Evolutionary conservation across 2,329 filamentous ascomycete species (phyloP).

Genomic region (Calonectria hongkongensis): DNA sequence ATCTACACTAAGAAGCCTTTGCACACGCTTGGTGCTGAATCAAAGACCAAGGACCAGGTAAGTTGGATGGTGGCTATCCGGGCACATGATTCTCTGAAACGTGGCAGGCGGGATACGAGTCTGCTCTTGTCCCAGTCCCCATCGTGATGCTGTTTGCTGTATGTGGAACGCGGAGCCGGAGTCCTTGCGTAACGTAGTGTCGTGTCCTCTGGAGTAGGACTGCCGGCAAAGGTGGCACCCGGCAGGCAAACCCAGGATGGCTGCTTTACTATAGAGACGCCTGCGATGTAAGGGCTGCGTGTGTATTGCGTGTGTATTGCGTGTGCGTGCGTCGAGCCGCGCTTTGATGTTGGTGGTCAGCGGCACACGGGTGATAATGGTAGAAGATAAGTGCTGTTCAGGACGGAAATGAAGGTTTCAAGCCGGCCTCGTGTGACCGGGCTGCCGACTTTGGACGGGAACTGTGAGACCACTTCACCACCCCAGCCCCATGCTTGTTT

Average conservation of each 20-base stretch:
- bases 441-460: constrained; percentile 44
- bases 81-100: no score
- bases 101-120: no score
- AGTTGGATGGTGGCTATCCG: no score
- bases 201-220: constrained; percentile 41
- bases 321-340: constrained; percentile 54
- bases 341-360: constrained; percentile 57
- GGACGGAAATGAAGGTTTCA: constrained; percentile 57
- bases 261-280: constrained; percentile 51
- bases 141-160: constrained; percentile 40
- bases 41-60: neutral
- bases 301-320: constrained; percentile 58
- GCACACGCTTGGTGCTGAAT: no score
- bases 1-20: no score
- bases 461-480: constrained; percentile 2
- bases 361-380: constrained; percentile 57
- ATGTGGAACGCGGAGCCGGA: constrained; percentile 60
- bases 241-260: constrained; percentile 32
- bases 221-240: constrained; percentile 27
- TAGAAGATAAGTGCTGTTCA: constrained; percentile 57
- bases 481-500: neutral
- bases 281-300: constrained; percentile 62
- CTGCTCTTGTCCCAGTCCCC: no score
- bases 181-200: constrained; percentile 56
- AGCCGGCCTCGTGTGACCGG: constrained; percentile 46